Evolutionary conservation across 306 rosid species (phyloP).

Genomic region (Vachellia pachyceras): DNA sequence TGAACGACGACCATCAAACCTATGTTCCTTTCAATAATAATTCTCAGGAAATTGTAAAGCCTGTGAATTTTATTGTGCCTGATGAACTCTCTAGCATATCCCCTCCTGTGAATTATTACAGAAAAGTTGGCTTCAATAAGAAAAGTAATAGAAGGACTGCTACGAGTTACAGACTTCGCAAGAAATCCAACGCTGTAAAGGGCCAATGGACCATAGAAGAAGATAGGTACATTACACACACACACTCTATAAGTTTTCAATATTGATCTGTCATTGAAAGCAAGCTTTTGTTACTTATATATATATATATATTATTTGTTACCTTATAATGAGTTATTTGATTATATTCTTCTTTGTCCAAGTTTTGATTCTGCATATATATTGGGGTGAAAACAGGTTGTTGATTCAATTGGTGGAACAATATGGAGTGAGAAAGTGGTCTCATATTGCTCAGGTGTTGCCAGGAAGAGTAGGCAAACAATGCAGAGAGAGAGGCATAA

Average conservation of each 20-base stretch:
- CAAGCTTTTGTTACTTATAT: not conserved
- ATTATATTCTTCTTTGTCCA: not conserved
- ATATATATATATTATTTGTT: constrained; percentile 3
- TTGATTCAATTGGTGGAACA: constrained; percentile 78
- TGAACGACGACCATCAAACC: constrained; percentile 39
- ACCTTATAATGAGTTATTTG: not conserved
- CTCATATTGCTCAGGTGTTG: constrained; percentile 83
- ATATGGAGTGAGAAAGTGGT: constrained; percentile 94
- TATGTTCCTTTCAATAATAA: constrained; percentile 32
- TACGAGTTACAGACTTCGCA: constrained; percentile 51
- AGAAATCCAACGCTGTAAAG: constrained; percentile 67
- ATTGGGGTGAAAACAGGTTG: constrained; percentile 51
- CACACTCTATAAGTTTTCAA: not conserved
- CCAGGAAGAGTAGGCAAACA: constrained; percentile 96
- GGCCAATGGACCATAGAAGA: constrained; percentile 94
- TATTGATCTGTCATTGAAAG: not conserved
- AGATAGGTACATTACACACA: constrained; percentile 65
- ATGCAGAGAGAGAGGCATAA: constrained; percentile 98
- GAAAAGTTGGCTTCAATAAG: constrained; percentile 45
- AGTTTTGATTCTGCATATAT: constrained; percentile 4
- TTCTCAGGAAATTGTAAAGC: constrained; percentile 45
- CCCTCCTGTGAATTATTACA: constrained; percentile 49
- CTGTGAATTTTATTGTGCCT: constrained; percentile 59
- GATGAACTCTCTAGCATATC: constrained; percentile 67
- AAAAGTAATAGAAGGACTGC: constrained; percentile 44